phyloP scores from a whole-genome alignment of 495 filamentous ascomycete species.

The Penicillium cinerascens region DNA sequence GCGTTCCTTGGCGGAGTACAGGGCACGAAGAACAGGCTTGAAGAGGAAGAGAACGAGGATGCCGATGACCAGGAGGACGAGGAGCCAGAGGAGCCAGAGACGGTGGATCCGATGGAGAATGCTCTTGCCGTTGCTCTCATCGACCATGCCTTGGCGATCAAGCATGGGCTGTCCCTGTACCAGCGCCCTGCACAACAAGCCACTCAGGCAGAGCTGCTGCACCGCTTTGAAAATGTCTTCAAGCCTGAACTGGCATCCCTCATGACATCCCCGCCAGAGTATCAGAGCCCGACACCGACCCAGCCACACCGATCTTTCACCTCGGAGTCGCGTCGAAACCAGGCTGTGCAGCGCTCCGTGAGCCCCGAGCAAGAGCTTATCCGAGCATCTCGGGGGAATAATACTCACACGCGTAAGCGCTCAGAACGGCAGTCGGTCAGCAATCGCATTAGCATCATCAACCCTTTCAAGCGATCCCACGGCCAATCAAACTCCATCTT shows the following conservation, averaged over 20 bases:
- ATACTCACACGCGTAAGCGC: conserved; percentile 33
- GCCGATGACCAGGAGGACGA: conserved; percentile 35
- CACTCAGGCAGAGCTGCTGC: conserved; percentile 53
- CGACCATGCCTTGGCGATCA: conserved; percentile 84
- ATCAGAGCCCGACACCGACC: conserved; percentile 23
- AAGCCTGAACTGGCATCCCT: conserved; percentile 46
- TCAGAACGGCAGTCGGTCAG: conserved; percentile 41
- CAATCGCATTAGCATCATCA: conserved; percentile 48
- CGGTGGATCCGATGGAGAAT: conserved; percentile 66
- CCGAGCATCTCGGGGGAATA: conserved; percentile 29
- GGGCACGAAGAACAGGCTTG: conserved; percentile 42
- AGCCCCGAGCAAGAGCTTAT: conserved; percentile 42
- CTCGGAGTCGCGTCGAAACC: conserved; percentile 23
- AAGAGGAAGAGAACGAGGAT: conserved; percentile 44
- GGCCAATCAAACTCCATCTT: conserved; percentile 34
- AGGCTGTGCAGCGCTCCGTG: conserved; percentile 26
- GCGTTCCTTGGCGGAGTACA: conserved; percentile 58
- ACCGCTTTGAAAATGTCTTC: conserved; percentile 43
- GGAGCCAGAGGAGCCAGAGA: conserved; percentile 28
- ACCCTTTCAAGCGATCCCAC: conserved; percentile 46
- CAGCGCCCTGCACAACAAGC: conserved; percentile 55
- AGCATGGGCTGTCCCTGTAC: conserved; percentile 73
- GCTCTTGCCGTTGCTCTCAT: conserved; percentile 82
- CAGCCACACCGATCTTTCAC: conserved; percentile 24
- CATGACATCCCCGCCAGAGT: conserved; percentile 21